Evolutionary conservation across 129 eudicot species (phyloP).

Genomic region (Flaveria brownii): DNA sequence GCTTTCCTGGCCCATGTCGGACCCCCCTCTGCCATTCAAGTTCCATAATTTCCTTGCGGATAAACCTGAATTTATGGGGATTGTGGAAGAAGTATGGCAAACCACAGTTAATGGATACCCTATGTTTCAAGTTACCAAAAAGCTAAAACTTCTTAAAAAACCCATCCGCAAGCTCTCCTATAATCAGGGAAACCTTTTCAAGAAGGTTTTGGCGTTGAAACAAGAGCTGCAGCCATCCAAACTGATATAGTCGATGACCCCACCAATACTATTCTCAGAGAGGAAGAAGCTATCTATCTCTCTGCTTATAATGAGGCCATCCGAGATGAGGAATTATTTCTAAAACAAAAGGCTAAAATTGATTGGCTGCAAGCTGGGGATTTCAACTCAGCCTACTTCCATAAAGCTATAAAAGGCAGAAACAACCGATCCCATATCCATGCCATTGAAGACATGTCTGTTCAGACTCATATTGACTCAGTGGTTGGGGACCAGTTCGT

Average conservation of each 20-base stretch:
- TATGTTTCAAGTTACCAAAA: background rate
- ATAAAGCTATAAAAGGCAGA: too few relatives aligned
- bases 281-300: background rate
- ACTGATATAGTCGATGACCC: background rate
- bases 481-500: too few relatives aligned
- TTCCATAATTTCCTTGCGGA: background rate
- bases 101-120: fast-evolving
- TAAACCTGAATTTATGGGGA: background rate
- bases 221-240: background rate
- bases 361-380: too few relatives aligned
- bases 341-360: too few relatives aligned
- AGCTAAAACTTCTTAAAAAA: background rate
- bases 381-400: too few relatives aligned
- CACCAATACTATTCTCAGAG: background rate
- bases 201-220: background rate
- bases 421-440: too few relatives aligned
- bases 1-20: fast-evolving
- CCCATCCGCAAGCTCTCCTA: background rate
- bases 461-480: too few relatives aligned
- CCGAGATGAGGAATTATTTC: background rate
- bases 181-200: background rate
- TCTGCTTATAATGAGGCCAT: background rate
- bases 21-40: background rate
- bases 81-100: background rate
- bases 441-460: too few relatives aligned